Evolutionary conservation across 139 green algal species (phyloP), one percentile per base, ranked within the genome.

Genomic region (Zygnema circumcarinatum): DNA sequence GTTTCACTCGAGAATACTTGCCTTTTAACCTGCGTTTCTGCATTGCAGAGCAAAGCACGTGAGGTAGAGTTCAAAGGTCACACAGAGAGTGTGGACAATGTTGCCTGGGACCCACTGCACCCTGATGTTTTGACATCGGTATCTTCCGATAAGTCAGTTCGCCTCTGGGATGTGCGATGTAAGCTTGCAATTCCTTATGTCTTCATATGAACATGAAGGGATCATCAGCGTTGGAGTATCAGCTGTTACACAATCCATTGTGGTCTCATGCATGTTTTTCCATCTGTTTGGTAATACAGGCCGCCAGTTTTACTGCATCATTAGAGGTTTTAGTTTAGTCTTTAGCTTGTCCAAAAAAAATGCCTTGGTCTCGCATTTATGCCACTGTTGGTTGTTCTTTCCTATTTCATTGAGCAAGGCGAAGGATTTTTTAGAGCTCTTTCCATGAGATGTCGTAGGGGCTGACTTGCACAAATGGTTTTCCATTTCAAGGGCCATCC

Each of bases 111-210:
- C 35, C 84, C 84, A 1, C 38, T 52, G 2, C 78, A 89, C 25
- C 84, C 84, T 22, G 84, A 89, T 2, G 22, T 88, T 16, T 76
- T 98, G 16, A 95, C 94, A 1, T 94, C 92, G 16, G 94, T 90
- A 0, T 95, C 93, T 11, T 93, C 91, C n/a, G 96, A 98, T 80
- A 87, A 72, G 7, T 96, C 89, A 0, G 87, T 93, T 2, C 89
- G 89, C 11, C 40, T 98, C 0, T 98, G 96, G 95, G 81, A 94
- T 38, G 47, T 67, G 1, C 36, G 84, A 32, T 81, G 84, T 89
- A 35, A 88, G 84, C 33, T 2, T 36, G 38, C 25, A 22, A 76
- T 22, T 29, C 29, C 20, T 16, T 25, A 76, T 79, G 78, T 0
- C 22, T 82, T 40, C 22, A 7, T 67, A n/a, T n/a, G n/a, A n/a